Base-by-base conservation (phyloP, 768 basidiomycete species). In the Agaricus subrufescens region DNA sequence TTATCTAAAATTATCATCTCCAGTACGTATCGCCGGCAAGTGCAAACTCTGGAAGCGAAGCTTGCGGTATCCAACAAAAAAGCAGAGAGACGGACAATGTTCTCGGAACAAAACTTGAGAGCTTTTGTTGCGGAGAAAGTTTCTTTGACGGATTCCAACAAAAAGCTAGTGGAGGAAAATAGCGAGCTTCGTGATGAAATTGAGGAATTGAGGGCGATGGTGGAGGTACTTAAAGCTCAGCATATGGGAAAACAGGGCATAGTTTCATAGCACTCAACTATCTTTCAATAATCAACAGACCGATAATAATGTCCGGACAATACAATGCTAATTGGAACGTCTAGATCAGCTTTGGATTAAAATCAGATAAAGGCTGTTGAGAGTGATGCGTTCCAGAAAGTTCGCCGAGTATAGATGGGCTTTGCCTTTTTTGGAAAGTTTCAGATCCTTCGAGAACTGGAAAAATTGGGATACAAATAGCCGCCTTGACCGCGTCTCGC, bases 171-270 rank as follows among this genome's bases (percentile, higher is more conserved):
- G 34, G 81, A 83, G 23, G 80, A 87, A 59, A 92, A 91, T 58
- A 56, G 61, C 37, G 69, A 68, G 12, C 56, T 79, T 46, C 75
- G 70, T 57, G 74, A 73, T 40, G 76, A 77, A 55, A 61, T 75
- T 3, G 74, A 90, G 58, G 87, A 89, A 62, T 67, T 91, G 69
- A 77, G 77, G 56, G 85, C 82, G 25, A 89, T 87, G 77, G 75
- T 91, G 10, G 87, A 91, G 62, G 63, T 83, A 23, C 66, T 90
- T 62, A 86, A 80, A 61, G 78, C 74, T 47, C 80, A 84, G 61
- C 69, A 79, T 47, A 79, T 73, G 52, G 82, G 82, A 8, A 66
- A 62, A 46, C 68, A 60, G 56, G 71, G 73, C 27, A 37, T 76
- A 46, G 66, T 82, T 23, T 76, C 76, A 49, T 79, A 81, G 52